Evolutionary conservation across 2,329 filamentous ascomycete genomes (phyloP), one percentile per base, ranked within the genome.

Genomic region (Akanthomyces uredinophilus): DNA sequence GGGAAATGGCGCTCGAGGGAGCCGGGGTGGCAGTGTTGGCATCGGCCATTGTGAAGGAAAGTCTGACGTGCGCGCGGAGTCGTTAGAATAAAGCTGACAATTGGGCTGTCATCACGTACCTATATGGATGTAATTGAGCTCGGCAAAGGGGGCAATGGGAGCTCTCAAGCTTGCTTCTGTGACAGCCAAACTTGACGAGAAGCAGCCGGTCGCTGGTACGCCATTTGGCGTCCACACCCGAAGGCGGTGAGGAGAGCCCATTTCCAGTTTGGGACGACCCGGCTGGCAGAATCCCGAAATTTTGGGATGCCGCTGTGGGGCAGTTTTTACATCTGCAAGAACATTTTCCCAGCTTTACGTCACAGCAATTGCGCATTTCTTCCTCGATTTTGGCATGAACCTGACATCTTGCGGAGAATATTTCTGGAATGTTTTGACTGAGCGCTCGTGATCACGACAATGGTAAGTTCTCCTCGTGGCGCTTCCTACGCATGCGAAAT

Each of bases 1-100:
- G 87, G 77, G 89, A 84, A 74, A 90, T 83, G 67, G 86, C 83
- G 76, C 84, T 82, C 70, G 87, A 83, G 67, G 83, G 77, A 71
- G 84, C 78, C 74, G 71, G 70, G 66, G 69, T 66, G 65, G 72
- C 68, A 64, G 71, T 69, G 82, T 80, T 79, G 76, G 77, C 74
- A 71, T 84, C 81, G 70, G 83, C 76, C 84, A 86, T 86, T 71
- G 69, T 78, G 72, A 62, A 35, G 27, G 29, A 39, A 37, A 27
- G 43, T 54, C 60, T 64, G 32, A 20, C 11, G 29, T 13, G 27
- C 44, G 41, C 27, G 39, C 27, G 27, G 29, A 14, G 35, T 39
- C 20, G 52, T 63, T 64, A 64, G 64, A 53, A 8, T 14, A 13
- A 41, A 18, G 18, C 11, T 10, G 35, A 51, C 14, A 32, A 32